Base-by-base conservation (phyloP, 257 asterid genomes). In the Nicotiana paniculata region DNA sequence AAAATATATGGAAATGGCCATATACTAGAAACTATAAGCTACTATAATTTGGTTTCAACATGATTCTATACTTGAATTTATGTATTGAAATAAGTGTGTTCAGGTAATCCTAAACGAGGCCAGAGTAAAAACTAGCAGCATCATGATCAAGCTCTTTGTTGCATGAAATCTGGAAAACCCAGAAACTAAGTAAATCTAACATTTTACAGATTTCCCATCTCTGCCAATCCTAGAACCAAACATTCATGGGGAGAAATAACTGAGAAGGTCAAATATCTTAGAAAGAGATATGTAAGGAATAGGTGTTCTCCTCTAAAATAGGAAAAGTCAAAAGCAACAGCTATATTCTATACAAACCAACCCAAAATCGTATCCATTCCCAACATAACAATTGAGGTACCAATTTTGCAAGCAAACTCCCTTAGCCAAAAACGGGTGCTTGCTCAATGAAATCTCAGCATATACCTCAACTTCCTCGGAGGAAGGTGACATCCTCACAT, bases 301-400 rank as follows among this genome's bases (percentile, higher is more conserved):
- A 39, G 18, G 51, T 46, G 37, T 13, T 21, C 48, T 70, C 46
- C 32, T 70, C 77, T 70, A 70, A 39, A 12, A 59, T 24, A 46
- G 32, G 35, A 33, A 21, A 63, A 37, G 59, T 61, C 17, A 8
- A 61, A 35, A 78, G 33, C 39, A 3, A 59, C 51, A 9, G 51
- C 3, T 43, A 53, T 53, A 53, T 13, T 65, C 83, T 80, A 80
- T 65, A 80, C 83, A 80, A 16, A 55, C 77, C 69, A 54, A 33
- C 59, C 53, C 83, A 80, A 80, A 80, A 80, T 64, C 83, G n/a
- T 32, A 48, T 46, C 77, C 28, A 80, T 28, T 80, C 17, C 77
- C 83, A 64, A 26, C 69, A 10, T 80, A 30, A 46, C 77, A 80
- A 65, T 57, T 80, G 64, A 80, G 65, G 28, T 28, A 69, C 32